A percentile compares a stretch with the other conserved stretches of the same genome.
These are phyloP conservation scores for Citrus unshiu DNA, from an alignment of 345 rosid species.

Conservation along the genomic window DNA sequence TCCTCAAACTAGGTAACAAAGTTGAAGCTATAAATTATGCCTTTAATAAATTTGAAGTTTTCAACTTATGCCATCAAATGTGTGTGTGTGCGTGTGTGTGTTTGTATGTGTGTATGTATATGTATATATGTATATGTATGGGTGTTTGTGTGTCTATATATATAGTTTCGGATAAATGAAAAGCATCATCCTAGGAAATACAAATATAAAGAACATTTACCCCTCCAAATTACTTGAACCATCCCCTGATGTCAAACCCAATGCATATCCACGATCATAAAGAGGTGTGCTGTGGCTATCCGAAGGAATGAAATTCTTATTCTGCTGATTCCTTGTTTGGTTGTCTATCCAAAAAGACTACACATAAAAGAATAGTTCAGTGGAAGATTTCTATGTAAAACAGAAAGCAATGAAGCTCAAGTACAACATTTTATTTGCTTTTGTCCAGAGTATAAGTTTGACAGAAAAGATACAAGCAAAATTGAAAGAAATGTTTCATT, in stretches of 20 bases:
- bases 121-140: not conserved
- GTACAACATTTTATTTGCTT: not conserved
- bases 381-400: slow-evolving; percentile 1
- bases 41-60: not conserved
- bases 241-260: slow-evolving; percentile 74
- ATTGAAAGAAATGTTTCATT: not conserved
- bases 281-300: slow-evolving; percentile 63
- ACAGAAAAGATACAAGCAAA: not conserved
- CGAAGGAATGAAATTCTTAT: slow-evolving; percentile 31
- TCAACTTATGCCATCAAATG: not conserved
- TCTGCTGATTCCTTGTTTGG: slow-evolving; percentile 38
- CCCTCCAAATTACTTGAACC: slow-evolving; percentile 63
- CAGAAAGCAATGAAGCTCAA: not conserved
- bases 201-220: slow-evolving; percentile 32
- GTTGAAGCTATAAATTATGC: too few species aligned
- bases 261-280: slow-evolving; percentile 82
- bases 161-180: not conserved
- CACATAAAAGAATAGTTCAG: slow-evolving; percentile 31
- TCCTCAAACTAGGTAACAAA: not conserved
- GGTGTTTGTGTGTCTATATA: not conserved
- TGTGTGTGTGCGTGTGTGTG: not conserved
- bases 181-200: not conserved
- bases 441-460: not conserved
- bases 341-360: slow-evolving; percentile 90
- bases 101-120: too few species aligned